Conservation (phyloP, 345 rosid genomes). For the Acer negundo region DNA sequence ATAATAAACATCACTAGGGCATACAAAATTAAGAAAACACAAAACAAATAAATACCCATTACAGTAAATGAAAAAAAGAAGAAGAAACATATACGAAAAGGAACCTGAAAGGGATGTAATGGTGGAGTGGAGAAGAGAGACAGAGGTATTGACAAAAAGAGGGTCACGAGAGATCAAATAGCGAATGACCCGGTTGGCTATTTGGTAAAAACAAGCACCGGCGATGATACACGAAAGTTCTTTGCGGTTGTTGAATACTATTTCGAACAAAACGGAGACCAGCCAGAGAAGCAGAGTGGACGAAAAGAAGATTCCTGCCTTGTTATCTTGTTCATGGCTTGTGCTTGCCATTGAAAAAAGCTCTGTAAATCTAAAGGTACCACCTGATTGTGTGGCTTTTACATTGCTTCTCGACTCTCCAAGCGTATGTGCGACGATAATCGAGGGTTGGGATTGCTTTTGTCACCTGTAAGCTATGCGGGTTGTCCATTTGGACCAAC, state of each 20-base stretch:
- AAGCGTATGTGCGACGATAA: not conserved
- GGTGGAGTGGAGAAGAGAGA: slow-evolving; percentile 86
- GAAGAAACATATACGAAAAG: not conserved
- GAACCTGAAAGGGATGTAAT: slow-evolving; percentile 80
- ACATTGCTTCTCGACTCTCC: not conserved
- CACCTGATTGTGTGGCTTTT: not conserved
- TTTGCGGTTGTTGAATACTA: slow-evolving; percentile 53
- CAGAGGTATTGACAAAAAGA: slow-evolving; percentile 82
- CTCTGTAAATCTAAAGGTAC: not conserved
- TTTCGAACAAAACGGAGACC: slow-evolving; percentile 78
- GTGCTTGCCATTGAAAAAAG: slow-evolving; percentile 32
- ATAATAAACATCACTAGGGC: not conserved
- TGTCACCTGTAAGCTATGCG: not conserved
- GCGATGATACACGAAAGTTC: slow-evolving; percentile 55
- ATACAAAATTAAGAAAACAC: not conserved
- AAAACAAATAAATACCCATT: not conserved
- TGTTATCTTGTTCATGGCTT: slow-evolving; percentile 27
- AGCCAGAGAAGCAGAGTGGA: slow-evolving; percentile 88
- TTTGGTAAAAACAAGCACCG: slow-evolving; percentile 67
- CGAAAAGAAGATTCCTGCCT: slow-evolving; percentile 60
- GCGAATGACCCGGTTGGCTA: slow-evolving; percentile 66
- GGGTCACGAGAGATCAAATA: slow-evolving; percentile 68
- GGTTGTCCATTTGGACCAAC: not conserved
- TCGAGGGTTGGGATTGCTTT: not conserved
- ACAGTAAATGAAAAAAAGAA: not conserved